These are phyloP conservation scores for Platanthera guangdongensis DNA, from an alignment of 106 monocot genomes.

Conservation along the genomic window DNA sequence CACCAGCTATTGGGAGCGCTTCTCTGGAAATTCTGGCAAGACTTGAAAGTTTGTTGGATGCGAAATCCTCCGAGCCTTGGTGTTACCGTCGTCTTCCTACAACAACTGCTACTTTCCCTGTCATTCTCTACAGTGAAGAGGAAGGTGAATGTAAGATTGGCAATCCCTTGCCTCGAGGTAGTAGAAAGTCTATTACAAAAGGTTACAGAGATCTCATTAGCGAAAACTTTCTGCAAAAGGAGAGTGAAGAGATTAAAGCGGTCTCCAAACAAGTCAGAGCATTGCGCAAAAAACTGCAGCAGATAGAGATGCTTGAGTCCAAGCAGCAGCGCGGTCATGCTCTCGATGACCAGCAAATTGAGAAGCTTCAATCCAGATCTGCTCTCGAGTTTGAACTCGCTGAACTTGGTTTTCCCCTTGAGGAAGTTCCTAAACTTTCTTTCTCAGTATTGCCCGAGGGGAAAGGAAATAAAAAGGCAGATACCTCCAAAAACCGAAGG, in stretches of 20 bases:
- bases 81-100: constrained; percentile 79
- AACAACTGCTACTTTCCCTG: constrained; percentile 77
- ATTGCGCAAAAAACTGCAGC: constrained; percentile 85
- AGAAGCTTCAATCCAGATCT: constrained; percentile 60
- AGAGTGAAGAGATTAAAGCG: constrained; percentile 37
- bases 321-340: constrained; percentile 49
- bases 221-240: constrained; percentile 47
- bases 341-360: constrained; percentile 91
- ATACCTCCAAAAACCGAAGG: constrained; percentile 50
- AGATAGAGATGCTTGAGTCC: constrained; percentile 89
- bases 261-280: constrained; percentile 82
- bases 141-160: constrained; percentile 33
- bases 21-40: constrained; percentile 65
- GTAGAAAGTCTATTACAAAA: constrained; percentile 17
- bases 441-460: constrained; percentile 22
- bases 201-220: constrained; percentile 17
- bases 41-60: constrained; percentile 77
- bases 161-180: constrained; percentile 25
- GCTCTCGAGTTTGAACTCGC: constrained; percentile 50
- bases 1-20: constrained; percentile 51
- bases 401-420: constrained; percentile 65
- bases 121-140: constrained; percentile 60
- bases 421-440: constrained; percentile 15
- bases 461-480: constrained; percentile 45
- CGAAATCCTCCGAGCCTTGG: constrained; percentile 80